Evolutionary conservation across 331 rosid species (phyloP).

Genomic region (Spiraea crenata): DNA sequence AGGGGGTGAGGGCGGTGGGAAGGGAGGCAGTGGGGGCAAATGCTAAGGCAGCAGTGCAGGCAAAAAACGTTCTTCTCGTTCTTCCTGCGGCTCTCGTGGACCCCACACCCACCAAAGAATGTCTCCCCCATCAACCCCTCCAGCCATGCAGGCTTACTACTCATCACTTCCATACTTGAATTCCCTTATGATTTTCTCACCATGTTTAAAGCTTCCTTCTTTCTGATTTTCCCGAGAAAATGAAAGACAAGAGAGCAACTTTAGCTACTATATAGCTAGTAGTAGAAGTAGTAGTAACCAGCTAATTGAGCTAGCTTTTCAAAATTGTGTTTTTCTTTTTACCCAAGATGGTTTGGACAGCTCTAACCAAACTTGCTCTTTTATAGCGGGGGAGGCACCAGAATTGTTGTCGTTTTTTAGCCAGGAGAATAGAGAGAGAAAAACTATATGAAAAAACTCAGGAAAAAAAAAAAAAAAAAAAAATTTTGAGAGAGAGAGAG

Average conservation of each 20-base stretch:
- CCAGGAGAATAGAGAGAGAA: background rate
- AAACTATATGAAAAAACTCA: background rate
- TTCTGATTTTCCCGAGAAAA: too few relatives aligned
- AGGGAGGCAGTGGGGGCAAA: conserved; percentile 93
- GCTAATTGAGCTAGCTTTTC: background rate
- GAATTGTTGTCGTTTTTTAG: conserved; percentile 32
- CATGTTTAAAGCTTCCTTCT: conserved; percentile 13
- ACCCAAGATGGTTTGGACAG: conserved; percentile 12
- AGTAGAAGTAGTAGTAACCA: background rate
- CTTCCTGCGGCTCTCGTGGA: conserved; percentile 80
- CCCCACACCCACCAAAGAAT: conserved; percentile 92
- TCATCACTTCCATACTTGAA: conserved; percentile 16
- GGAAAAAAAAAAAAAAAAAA: conserved; percentile 2
- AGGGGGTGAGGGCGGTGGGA: conserved; percentile 80
- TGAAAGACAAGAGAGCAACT: too few relatives aligned
- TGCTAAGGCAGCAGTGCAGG: conserved; percentile 82
- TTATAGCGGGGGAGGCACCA: conserved; percentile 29
- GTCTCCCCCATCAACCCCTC: conserved; percentile 83
- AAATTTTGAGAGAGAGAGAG: background rate
- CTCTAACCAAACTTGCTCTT: conserved; percentile 18
- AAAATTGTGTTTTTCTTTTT: background rate
- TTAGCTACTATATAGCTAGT: too few relatives aligned
- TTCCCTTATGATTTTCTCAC: conserved; percentile 33
- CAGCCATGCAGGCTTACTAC: conserved; percentile 87
- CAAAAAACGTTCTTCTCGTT: conserved; percentile 95